Evolutionary conservation across 2,329 filamentous ascomycete genomes (phyloP).

Genomic region (Scytalidium sp.): DNA sequence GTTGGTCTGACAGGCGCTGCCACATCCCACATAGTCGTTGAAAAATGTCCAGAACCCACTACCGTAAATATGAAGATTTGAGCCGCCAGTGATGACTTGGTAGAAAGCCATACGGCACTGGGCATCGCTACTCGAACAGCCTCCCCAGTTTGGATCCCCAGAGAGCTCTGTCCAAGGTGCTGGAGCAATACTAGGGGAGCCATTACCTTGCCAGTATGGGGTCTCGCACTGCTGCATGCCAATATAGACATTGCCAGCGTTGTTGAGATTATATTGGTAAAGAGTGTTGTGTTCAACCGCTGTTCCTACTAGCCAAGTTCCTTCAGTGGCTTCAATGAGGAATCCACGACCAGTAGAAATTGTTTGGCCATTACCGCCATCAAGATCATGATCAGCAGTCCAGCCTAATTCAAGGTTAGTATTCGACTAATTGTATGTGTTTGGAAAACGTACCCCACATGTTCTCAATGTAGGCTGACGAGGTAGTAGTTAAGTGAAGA

Average conservation of each 20-base stretch:
- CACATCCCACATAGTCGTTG: slow-evolving; percentile 19
- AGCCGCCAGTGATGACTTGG: slow-evolving; percentile 17
- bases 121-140: slow-evolving; percentile 22
- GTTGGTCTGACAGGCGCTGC: slow-evolving; percentile 24
- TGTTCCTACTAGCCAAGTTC: slow-evolving; percentile 50
- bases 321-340: slow-evolving; percentile 42
- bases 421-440: no score
- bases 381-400: slow-evolving; percentile 18
- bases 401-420: no score
- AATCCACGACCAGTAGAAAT: slow-evolving; percentile 45
- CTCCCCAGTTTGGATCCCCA: slow-evolving; percentile 28
- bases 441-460: slow-evolving; percentile 38
- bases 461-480: slow-evolving; percentile 52
- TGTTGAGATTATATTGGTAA: slow-evolving; percentile 48
- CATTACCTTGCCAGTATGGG: slow-evolving; percentile 20
- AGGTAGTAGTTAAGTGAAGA: slow-evolving; percentile 44
- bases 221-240: slow-evolving; percentile 13
- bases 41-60: slow-evolving; percentile 34
- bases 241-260: slow-evolving; percentile 8
- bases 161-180: slow-evolving; percentile 27
- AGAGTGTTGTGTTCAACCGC: slow-evolving; percentile 47
- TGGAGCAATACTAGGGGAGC: slow-evolving; percentile 30
- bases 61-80: slow-evolving; percentile 29
- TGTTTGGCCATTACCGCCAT: slow-evolving; percentile 40
- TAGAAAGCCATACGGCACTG: slow-evolving; percentile 26